Conservation (phyloP, 2,329 filamentous ascomycete species). For the Pleomassaria siparia region DNA sequence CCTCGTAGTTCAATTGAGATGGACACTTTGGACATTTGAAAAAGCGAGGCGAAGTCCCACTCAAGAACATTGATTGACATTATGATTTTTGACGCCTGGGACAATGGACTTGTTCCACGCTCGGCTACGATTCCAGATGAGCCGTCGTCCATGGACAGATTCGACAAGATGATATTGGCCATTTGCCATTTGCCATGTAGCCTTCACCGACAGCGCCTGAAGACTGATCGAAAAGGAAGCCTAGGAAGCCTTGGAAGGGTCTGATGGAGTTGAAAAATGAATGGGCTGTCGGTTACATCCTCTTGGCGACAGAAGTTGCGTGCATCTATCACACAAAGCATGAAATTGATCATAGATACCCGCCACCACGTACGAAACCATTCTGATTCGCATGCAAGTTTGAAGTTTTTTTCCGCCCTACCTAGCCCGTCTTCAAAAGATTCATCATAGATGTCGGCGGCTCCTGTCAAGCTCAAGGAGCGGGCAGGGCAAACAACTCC, state of each 20-base stretch:
- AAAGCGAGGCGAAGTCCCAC: too few relatives aligned
- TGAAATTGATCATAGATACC: too few relatives aligned
- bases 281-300: too few relatives aligned
- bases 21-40: too few relatives aligned
- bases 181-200: not conserved
- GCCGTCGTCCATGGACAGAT: not conserved
- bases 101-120: not conserved
- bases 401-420: not conserved
- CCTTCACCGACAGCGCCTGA: not conserved
- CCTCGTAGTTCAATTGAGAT: too few relatives aligned
- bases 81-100: not conserved
- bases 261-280: not conserved
- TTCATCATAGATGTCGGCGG: slow-evolving; percentile 1
- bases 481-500: too few relatives aligned
- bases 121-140: not conserved
- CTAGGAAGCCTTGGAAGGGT: not conserved
- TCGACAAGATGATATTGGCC: not conserved
- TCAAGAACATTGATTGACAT: not conserved
- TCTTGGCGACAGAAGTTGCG: too few relatives aligned
- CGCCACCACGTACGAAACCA: slow-evolving; percentile 2
- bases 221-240: not conserved
- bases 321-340: too few relatives aligned
- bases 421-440: slow-evolving; percentile 5
- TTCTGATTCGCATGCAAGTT: slow-evolving; percentile 1
- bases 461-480: too few relatives aligned